These are phyloP conservation scores for Brassica juncea DNA, from an alignment of 345 rosid species.

Conservation along the genomic window DNA sequence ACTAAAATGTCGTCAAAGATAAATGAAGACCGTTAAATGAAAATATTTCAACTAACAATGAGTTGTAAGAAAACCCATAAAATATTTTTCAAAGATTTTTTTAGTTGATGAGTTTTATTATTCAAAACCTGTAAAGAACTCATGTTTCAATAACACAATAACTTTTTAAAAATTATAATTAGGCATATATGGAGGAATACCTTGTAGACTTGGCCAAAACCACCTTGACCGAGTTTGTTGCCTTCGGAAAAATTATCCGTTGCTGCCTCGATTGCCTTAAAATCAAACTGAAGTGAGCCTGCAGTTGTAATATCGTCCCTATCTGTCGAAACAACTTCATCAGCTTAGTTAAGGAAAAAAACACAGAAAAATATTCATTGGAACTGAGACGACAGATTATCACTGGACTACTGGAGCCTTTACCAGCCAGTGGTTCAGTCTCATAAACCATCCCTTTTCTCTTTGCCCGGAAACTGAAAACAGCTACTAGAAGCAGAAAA, in stretches of 20 bases:
- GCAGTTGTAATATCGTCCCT: constrained; percentile 31
- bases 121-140: too few species aligned
- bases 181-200: not conserved
- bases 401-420: not conserved
- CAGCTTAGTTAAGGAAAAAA: not conserved
- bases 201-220: not conserved
- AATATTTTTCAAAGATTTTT: too few species aligned
- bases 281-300: constrained; percentile 50
- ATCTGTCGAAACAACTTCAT: constrained; percentile 16
- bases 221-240: not conserved
- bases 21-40: too few species aligned
- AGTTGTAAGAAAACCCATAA: too few species aligned
- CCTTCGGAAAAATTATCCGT: not conserved
- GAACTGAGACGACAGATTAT: not conserved
- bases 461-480: constrained; percentile 23
- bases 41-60: too few species aligned
- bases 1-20: too few species aligned
- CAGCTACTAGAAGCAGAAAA: constrained; percentile 25
- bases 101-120: too few species aligned
- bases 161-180: not conserved
- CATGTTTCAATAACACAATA: too few species aligned
- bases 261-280: constrained; percentile 42
- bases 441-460: constrained; percentile 22
- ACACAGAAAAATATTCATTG: not conserved
- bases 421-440: not conserved